These are phyloP conservation scores for Aspergillus melleus DNA, from an alignment of 2,329 filamentous ascomycete species.

Conservation along the genomic window DNA sequence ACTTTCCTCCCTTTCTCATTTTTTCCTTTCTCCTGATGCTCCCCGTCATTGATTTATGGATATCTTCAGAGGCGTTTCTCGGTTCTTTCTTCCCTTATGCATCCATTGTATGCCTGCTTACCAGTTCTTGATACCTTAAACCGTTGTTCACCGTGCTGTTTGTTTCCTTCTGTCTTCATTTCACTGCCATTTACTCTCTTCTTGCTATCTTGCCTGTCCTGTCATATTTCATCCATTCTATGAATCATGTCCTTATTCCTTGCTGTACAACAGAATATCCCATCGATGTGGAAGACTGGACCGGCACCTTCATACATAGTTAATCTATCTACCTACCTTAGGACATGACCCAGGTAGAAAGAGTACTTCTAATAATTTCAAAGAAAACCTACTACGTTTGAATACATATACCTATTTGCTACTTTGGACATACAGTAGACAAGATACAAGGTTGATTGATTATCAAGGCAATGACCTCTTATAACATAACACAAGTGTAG, in stretches of 20 bases:
- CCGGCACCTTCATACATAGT: too few species aligned
- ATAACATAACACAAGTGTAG: too few species aligned
- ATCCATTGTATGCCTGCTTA: neutral
- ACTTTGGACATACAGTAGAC: too few species aligned
- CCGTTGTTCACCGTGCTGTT: neutral
- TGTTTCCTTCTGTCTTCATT: neutral
- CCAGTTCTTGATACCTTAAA: neutral
- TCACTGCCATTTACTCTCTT: neutral
- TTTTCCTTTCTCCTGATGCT: neutral
- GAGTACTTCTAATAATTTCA: neutral
- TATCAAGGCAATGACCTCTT: slow-evolving; percentile 15
- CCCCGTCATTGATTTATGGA: too few species aligned
- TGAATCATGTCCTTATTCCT: too few species aligned
- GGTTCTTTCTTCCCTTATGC: neutral
- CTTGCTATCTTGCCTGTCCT: neutral
- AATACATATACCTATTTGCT: too few species aligned
- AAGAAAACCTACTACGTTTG: too few species aligned
- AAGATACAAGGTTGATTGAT: slow-evolving; percentile 10
- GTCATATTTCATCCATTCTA: too few species aligned
- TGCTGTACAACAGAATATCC: too few species aligned
- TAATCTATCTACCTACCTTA: too few species aligned
- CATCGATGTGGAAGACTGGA: too few species aligned
- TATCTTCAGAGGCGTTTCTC: neutral
- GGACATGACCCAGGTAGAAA: too few species aligned
- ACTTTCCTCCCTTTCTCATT: neutral